Conservation (phyloP, 164 flowering plant genomes). For the Pachysandra terminalis region DNA sequence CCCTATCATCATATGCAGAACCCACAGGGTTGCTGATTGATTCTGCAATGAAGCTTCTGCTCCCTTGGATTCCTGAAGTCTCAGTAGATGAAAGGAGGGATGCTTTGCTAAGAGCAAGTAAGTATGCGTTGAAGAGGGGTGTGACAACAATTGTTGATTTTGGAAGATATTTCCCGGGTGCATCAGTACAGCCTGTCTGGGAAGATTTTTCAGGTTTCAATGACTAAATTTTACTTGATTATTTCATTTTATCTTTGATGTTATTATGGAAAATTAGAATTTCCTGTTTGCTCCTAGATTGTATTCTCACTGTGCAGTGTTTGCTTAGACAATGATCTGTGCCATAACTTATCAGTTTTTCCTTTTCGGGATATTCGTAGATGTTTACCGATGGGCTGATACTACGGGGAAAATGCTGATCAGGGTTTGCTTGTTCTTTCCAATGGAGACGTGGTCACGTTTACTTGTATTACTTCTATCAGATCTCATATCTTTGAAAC, state of each 20-base stretch:
- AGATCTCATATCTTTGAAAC: background rate
- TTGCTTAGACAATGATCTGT: background rate
- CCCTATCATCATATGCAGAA: conserved; percentile 45
- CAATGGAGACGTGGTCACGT: conserved; percentile 84
- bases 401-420: conserved; percentile 63
- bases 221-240: background rate
- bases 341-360: background rate
- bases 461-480: conserved; percentile 47
- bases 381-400: conserved; percentile 87
- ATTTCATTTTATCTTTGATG: background rate
- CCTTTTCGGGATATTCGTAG: conserved; percentile 30
- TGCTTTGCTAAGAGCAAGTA: conserved; percentile 79
- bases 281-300: background rate
- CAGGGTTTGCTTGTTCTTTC: conserved; percentile 86
- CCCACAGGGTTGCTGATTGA: conserved; percentile 89
- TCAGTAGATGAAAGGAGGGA: conserved; percentile 76
- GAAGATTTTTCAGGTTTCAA: conserved; percentile 81
- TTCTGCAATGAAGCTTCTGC: conserved; percentile 81
- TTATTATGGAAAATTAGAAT: background rate
- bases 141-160: conserved; percentile 97
- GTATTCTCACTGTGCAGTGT: background rate
- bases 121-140: conserved; percentile 67
- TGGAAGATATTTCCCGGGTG: conserved; percentile 87
- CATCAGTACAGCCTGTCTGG: conserved; percentile 60
- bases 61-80: conserved; percentile 56